phyloP scores from a whole-genome alignment of 768 basidiomycete species.

The Coprinopsis sp. region DNA sequence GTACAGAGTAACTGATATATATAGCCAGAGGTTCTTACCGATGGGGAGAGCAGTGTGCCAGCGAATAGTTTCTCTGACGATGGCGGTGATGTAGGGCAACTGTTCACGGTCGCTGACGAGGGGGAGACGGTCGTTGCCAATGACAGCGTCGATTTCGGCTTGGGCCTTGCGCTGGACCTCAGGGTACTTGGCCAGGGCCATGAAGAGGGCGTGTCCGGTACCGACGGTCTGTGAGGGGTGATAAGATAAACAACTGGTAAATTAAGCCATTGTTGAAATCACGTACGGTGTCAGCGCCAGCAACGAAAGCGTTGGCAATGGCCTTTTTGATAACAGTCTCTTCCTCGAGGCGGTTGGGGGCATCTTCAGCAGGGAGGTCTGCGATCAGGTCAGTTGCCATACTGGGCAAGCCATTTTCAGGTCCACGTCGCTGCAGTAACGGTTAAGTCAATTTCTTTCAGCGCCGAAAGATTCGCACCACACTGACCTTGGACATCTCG shows the following conservation, averaged over 20 bases:
- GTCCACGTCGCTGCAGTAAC: neutral
- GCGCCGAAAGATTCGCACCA: conserved; percentile 2
- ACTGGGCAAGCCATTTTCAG: neutral
- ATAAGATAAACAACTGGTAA: neutral
- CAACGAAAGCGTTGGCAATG: conserved; percentile 4
- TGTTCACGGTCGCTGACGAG: neutral
- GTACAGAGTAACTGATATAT: neutral
- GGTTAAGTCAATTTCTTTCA: neutral
- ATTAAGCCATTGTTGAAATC: neutral
- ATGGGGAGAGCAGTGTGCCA: conserved; percentile 16
- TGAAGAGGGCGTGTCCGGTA: neutral
- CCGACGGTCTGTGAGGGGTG: neutral
- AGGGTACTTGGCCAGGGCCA: conserved; percentile 1
- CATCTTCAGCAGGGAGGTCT: conserved; percentile 6
- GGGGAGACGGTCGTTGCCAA: conserved; percentile 3
- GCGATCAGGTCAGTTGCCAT: conserved; percentile 6
- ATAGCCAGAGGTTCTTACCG: neutral
- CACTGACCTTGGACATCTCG: conserved; percentile 2
- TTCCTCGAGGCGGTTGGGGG: neutral
- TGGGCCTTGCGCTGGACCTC: conserved; percentile 7
- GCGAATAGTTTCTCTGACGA: conserved; percentile 24
- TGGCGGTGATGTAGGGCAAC: conserved; percentile 4
- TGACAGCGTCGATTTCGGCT: conserved; percentile 5
- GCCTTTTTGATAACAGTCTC: conserved; percentile 3
- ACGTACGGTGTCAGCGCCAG: conserved; percentile 7